These are phyloP conservation scores for Dictyostelium purpureum DNA, from an alignment of 78 protist species.

Conservation along the genomic window DNA sequence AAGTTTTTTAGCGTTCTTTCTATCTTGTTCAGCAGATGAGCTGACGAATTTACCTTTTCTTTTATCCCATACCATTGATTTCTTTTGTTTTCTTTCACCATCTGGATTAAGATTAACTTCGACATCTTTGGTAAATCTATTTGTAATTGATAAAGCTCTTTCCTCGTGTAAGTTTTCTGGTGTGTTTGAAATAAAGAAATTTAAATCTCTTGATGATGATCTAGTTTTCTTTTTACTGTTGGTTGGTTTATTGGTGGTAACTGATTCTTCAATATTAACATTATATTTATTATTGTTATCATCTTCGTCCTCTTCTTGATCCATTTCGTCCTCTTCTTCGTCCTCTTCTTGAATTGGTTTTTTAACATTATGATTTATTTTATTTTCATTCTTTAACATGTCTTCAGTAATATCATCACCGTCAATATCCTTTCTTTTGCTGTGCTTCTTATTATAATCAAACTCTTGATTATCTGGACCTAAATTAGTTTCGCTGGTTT, in stretches of 20 bases:
- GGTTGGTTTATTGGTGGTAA: neutral
- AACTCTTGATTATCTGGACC: conserved; percentile 3
- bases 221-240: conserved; percentile 19
- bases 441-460: neutral
- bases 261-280: conserved; percentile 22
- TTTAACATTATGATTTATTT: neutral
- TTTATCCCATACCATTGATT: conserved; percentile 80
- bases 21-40: conserved; percentile 14
- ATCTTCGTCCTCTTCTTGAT: conserved; percentile 20
- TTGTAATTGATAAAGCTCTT: conserved; percentile 38
- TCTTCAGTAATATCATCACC: neutral
- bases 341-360: neutral
- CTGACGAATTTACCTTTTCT: conserved; percentile 82
- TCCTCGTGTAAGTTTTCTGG: conserved; percentile 53
- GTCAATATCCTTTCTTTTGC: neutral
- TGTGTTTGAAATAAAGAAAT: conserved; percentile 64
- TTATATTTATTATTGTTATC: neutral
- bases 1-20: conserved; percentile 34
- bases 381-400: neutral
- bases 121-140: conserved; percentile 9
- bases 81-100: conserved; percentile 8
- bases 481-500: neutral
- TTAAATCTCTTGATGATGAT: conserved; percentile 46
- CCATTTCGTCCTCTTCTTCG: neutral
- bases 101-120: conserved; percentile 63